These are phyloP conservation scores for Ambrosiella beaveri DNA, from an alignment of 2,329 filamentous ascomycete species.

Conservation along the genomic window DNA sequence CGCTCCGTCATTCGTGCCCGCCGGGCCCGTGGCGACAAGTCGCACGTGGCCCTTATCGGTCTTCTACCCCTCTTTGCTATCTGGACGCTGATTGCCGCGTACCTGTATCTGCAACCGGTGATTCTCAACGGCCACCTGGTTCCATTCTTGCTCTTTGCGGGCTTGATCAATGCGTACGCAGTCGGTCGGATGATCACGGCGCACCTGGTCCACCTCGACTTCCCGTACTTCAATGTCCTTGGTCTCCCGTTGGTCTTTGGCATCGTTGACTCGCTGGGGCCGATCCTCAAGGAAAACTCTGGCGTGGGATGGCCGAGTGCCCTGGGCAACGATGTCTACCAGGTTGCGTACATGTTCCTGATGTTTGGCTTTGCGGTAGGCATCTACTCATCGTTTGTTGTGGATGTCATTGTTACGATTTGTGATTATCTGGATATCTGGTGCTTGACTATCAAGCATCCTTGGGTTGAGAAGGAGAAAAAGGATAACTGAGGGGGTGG, in stretches of 20 bases:
- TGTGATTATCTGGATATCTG: slow-evolving; percentile 97
- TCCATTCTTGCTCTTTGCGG: slow-evolving; percentile 76
- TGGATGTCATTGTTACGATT: slow-evolving; percentile 92
- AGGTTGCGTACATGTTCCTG: slow-evolving; percentile 79
- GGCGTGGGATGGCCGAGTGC: slow-evolving; percentile 57
- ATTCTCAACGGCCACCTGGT: slow-evolving; percentile 73
- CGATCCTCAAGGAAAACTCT: slow-evolving; percentile 38
- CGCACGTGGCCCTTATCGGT: slow-evolving; percentile 60
- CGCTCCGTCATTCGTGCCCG: slow-evolving; percentile 73
- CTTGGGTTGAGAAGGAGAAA: slow-evolving; percentile 30
- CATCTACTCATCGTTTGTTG: slow-evolving; percentile 93
- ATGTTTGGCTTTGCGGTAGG: slow-evolving; percentile 73
- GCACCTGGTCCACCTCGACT: slow-evolving; percentile 71
- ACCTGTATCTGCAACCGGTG: slow-evolving; percentile 68
- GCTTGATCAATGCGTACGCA: slow-evolving; percentile 82
- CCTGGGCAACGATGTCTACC: slow-evolving; percentile 61
- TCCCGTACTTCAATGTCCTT: slow-evolving; percentile 82
- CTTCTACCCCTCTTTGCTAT: slow-evolving; percentile 63
- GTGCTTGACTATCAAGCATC: slow-evolving; percentile 94
- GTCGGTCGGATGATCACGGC: slow-evolving; percentile 93
- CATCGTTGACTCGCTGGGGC: slow-evolving; percentile 65
- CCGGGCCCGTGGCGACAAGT: slow-evolving; percentile 52
- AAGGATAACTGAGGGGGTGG: slow-evolving; percentile 18
- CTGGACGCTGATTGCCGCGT: slow-evolving; percentile 61
- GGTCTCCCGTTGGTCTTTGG: slow-evolving; percentile 60